phyloP scores from a whole-genome alignment of 2,329 filamentous ascomycete genomes.

The Parastagonospora avenae region DNA sequence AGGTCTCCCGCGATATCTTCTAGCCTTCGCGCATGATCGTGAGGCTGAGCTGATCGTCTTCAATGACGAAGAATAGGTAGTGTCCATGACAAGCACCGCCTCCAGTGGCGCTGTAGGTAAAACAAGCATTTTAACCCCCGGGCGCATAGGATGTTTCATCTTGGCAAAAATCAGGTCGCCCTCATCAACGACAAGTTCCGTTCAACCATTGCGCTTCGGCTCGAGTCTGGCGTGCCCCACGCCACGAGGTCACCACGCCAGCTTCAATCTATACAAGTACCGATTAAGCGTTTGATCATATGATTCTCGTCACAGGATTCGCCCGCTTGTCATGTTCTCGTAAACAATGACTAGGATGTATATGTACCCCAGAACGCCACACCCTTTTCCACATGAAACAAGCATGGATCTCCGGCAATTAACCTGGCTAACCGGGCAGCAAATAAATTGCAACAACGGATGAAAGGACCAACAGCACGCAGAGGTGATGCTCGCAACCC shows the following conservation, averaged over 20 bases:
- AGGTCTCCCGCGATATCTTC: no score
- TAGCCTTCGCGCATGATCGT: no score
- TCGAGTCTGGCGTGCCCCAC: conserved; percentile 8
- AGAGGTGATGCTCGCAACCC: conserved; percentile 21
- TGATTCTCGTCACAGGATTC: conserved; percentile 16
- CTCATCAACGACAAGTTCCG: no score
- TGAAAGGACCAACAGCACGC: conserved; percentile 35
- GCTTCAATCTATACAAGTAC: conserved; percentile 5
- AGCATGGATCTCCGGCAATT: conserved; percentile 23
- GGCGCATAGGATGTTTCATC: no score
- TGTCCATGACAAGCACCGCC: no score
- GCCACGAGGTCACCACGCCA: conserved; percentile 13
- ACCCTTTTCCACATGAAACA: conserved; percentile 22
- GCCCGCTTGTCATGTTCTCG: conserved; percentile 23
- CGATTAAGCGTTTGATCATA: conserved; percentile 10
- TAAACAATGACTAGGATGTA: conserved; percentile 18
- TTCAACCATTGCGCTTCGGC: no score
- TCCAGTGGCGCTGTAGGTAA: no score
- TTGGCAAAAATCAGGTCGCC: no score
- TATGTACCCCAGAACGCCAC: conserved; percentile 42
- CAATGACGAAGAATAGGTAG: no score
- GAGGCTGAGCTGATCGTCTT: no score
- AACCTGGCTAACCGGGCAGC: conserved; percentile 30
- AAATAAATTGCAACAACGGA: conserved; percentile 40
- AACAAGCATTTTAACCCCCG: no score